These are phyloP conservation scores for Sarocladiaceae sp. DNA, from an alignment of 2,329 filamentous ascomycete species.

Conservation along the genomic window DNA sequence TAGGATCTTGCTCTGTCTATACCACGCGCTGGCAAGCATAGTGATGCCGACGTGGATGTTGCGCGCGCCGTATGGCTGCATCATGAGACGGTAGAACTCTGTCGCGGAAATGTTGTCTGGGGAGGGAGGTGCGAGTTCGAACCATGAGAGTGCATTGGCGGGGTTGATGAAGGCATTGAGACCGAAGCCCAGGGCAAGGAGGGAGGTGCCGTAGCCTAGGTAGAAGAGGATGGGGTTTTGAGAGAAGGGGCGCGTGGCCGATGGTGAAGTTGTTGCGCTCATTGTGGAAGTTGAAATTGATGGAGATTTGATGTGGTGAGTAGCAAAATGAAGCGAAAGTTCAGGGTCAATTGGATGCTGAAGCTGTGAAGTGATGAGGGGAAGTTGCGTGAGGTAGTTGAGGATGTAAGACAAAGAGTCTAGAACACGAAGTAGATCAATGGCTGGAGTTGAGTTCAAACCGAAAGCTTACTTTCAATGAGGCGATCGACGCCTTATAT, in stretches of 20 bases:
- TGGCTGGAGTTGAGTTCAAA: background rate
- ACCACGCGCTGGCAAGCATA: background rate
- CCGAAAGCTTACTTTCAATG: background rate
- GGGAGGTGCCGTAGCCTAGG: conserved; percentile 1
- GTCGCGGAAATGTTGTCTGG: background rate
- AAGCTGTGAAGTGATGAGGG: too few relatives aligned
- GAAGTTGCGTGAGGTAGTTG: too few relatives aligned
- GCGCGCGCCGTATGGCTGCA: background rate
- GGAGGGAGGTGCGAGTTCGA: background rate
- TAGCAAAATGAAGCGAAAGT: too few relatives aligned
- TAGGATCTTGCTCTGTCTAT: background rate
- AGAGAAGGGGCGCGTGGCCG: background rate
- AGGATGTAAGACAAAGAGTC: too few relatives aligned
- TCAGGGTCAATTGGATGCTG: too few relatives aligned
- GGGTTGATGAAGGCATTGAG: background rate
- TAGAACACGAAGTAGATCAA: too few relatives aligned
- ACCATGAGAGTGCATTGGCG: background rate
- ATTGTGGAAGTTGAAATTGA: background rate
- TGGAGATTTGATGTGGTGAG: background rate
- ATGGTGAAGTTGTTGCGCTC: background rate
- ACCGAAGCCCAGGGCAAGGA: background rate
- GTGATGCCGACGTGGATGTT: conserved; percentile 3
- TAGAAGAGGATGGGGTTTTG: conserved; percentile 3
- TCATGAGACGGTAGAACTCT: background rate
- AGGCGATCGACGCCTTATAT: background rate